These are phyloP conservation scores for Xylariaceae sp. DNA, from an alignment of 2,329 filamentous ascomycete species.

Conservation along the genomic window DNA sequence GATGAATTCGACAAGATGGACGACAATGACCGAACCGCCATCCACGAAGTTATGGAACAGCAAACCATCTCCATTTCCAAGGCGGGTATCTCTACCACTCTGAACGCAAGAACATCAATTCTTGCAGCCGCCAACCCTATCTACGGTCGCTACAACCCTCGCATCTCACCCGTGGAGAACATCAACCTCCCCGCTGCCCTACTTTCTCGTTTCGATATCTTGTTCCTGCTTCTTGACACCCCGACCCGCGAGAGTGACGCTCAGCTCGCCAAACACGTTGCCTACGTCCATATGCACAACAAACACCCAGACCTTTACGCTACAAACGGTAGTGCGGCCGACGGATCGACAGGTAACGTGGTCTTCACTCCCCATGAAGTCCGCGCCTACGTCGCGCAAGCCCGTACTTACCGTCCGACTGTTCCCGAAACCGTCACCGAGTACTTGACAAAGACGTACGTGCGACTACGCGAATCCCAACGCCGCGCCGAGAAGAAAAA, in stretches of 20 bases:
- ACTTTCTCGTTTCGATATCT: slow-evolving; percentile 91
- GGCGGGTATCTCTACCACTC: slow-evolving; percentile 63
- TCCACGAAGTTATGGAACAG: slow-evolving; percentile 86
- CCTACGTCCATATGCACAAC: slow-evolving; percentile 95
- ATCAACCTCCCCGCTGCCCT: slow-evolving; percentile 98
- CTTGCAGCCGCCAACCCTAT: slow-evolving; percentile 94
- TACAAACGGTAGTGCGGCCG: slow-evolving; percentile 39
- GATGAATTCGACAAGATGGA: slow-evolving; percentile 91
- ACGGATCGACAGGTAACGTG: slow-evolving; percentile 37
- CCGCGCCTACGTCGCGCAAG: slow-evolving; percentile 90
- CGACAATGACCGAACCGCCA: slow-evolving; percentile 73
- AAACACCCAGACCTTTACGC: slow-evolving; percentile 71
- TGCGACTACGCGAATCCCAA: slow-evolving; percentile 86
- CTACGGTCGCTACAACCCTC: slow-evolving; percentile 96
- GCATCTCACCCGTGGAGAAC: slow-evolving; percentile 95
- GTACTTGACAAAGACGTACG: slow-evolving; percentile 96
- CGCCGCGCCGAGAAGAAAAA: slow-evolving; percentile 86
- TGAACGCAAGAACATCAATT: slow-evolving; percentile 94
- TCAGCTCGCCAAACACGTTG: slow-evolving; percentile 90
- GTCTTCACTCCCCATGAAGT: slow-evolving; percentile 91
- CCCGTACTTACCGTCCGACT: slow-evolving; percentile 79
- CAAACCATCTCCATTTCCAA: slow-evolving; percentile 83
- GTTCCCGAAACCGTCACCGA: slow-evolving; percentile 83
- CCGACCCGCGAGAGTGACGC: slow-evolving; percentile 85
- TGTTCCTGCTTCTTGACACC: slow-evolving; percentile 95